Base-by-base conservation (phyloP, 441 rosid genomes). In the Croton setiger region DNA sequence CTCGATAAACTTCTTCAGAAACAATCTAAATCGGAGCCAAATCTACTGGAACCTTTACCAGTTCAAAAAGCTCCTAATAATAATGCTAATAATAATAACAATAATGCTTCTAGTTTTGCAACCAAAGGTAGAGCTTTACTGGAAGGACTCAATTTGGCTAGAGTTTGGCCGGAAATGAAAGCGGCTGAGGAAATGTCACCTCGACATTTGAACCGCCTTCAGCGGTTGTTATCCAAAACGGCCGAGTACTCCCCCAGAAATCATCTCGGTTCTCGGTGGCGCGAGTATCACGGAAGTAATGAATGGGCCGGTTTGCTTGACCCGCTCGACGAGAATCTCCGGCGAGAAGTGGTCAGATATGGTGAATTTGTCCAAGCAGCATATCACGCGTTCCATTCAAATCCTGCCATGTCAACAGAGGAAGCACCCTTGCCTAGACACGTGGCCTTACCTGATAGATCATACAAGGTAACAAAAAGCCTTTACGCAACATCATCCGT, bases 121-220 rank as follows among this genome's bases (percentile, higher is more conserved):
- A 78, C 36, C 14, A 81, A 66, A 49, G 80, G 86, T 1, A 79
- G 35, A 44, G 63, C 70, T 39, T 70, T 84, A 11, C 67, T 90
- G 1, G 86, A 83, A 72, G 83, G 90, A 39, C 74, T 94, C 27
- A 91, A 78, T 56, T 66, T 89, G 75, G 62, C 82, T 0, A 61
- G 93, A 75, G 57, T 94, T 20, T 94, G 99, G 99, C 88, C 93
- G 36, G 90, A 83, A 59, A 74, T 74, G 80, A 89, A 83, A 64
- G 86, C 90, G 3, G 96, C 89, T 0, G 98, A 86, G 49, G 99
- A 94, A 69, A 88, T 94, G 88, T 94, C 98, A 0, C 98, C 98
- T 0, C 80, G 89, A 58, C 80, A 85, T 74, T 64, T 91, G 5
- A 81, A 83, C 68, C 76, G 85, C 45, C 97, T 94, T 18, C 85